Percentiles rank a stretch among this genome's conserved stretches.
Evolutionary conservation across 164 flowering plant genomes (phyloP).

Genomic region (Macadamia integrifolia): DNA sequence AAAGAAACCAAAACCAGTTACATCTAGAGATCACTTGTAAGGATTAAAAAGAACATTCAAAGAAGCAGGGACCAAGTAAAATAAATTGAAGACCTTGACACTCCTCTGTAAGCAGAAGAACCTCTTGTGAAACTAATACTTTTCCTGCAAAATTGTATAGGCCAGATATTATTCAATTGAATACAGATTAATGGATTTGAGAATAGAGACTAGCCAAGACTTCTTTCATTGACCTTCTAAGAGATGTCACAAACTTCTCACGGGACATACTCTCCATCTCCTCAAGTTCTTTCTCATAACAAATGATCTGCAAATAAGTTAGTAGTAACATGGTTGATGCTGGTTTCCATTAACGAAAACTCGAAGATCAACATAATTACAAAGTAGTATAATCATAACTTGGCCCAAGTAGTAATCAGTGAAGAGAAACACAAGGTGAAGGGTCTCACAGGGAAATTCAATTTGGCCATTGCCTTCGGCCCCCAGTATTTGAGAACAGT

Average conservation of each 20-base stretch:
- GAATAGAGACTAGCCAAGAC: background rate
- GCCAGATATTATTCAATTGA: background rate
- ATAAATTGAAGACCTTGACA: slow-evolving; percentile 19
- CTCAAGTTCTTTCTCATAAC: slow-evolving; percentile 20
- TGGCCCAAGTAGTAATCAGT: background rate
- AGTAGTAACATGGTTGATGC: background rate
- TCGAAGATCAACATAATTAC: background rate
- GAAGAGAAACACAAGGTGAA: background rate
- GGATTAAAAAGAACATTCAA: too few species aligned
- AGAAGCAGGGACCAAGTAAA: background rate
- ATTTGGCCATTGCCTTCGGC: slow-evolving; percentile 16
- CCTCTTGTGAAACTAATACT: slow-evolving; percentile 24
- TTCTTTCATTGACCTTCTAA: slow-evolving; percentile 16
- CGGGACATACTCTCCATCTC: slow-evolving; percentile 28
- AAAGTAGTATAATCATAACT: background rate
- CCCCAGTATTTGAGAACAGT: slow-evolving; percentile 31
- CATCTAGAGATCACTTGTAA: background rate
- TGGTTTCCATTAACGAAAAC: background rate
- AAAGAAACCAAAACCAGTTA: background rate
- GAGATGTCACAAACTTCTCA: slow-evolving; percentile 24
- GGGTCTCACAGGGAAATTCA: slow-evolving; percentile 22
- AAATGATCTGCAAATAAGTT: slow-evolving; percentile 12
- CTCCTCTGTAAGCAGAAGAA: slow-evolving; percentile 30
- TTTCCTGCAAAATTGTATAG: slow-evolving; percentile 15
- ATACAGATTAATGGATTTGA: background rate